Base-by-base conservation (phyloP, 495 filamentous ascomycete genomes). In the Aspergillus asperescens region DNA sequence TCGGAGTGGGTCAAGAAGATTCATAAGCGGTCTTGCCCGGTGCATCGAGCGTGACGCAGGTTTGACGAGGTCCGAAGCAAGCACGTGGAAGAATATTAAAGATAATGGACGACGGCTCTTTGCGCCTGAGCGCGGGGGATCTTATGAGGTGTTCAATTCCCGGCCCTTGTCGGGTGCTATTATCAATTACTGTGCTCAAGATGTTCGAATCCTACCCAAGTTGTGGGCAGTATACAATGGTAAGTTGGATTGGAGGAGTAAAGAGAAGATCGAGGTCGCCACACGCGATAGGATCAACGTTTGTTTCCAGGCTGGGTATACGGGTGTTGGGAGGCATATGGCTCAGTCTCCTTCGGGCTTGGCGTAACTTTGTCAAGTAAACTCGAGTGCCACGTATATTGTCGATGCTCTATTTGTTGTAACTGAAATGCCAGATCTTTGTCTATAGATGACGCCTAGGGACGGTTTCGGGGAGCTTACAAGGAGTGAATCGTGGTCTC, bases 121-220 rank as follows among this genome's bases (percentile, higher is more conserved):
- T 55, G 55, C 45, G 7, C 69, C 75, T 0, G 59, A 72, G 23
- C 15, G 38, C 13, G 78, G 77, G 2, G 78, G 77, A 0, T 58
- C 41, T 3, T 77, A 74, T 56, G 67, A 77, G 18, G 66, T 80
- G 2, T 81, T 81, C 60, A 73, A 78, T 37, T 19, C 38, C 1
- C 72, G 79, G 0, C 79, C 78, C 7, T 47, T 81, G 1, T 32
- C 52, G 6, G 50, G 66, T 1, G 70, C 73, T 7, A 69, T 79
- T 9, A 57, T 68, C 22, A 13, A 57, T 7, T 81, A 81, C 59
- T 82, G 77, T 56, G 65, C 64, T 10, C 65, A 70, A 20, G 77
- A 79, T 59, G 75, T 81, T 2, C 47, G 56, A 25, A 70, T 58
- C 47, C 58, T 81, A 20, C 72, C 77, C 8, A 24, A 34, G 9